Percentiles rank a stretch among this genome's conserved stretches.
These are phyloP conservation scores for Diaporthe vexans DNA, from an alignment of 2,329 filamentous ascomycete species.

Conservation along the genomic window DNA sequence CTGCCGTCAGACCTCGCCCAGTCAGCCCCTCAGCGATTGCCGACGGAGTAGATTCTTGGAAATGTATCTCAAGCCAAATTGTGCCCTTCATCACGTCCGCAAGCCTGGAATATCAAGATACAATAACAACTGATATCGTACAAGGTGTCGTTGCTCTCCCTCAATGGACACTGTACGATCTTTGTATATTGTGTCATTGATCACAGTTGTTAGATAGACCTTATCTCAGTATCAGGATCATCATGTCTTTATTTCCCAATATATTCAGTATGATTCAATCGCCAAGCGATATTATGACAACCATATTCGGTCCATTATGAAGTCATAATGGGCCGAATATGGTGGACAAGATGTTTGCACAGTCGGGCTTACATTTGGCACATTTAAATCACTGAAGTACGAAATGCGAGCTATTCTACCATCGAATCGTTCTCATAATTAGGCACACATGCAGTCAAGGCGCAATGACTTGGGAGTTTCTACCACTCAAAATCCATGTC, in stretches of 20 bases:
- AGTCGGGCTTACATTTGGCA: no score
- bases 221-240: neutral
- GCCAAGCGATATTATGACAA: neutral
- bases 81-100: no score
- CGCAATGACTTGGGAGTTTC: neutral
- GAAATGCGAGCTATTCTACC: fast-evolving
- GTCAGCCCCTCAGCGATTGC: neutral
- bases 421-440: no score
- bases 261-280: neutral
- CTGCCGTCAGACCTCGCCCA: neutral
- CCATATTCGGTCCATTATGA: no score
- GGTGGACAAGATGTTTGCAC: no score
- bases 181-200: neutral
- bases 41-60: neutral
- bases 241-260: neutral
- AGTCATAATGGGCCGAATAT: no score
- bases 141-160: neutral
- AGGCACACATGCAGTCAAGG: neutral
- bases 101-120: neutral
- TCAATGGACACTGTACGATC: no score
- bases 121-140: neutral
- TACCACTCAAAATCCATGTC: constrained; percentile 15
- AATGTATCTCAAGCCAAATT: neutral
- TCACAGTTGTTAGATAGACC: neutral
- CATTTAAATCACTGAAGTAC: no score